Conservation (phyloP, 192 early-diverging fungal species). For the Chytriomyces confervae region DNA sequence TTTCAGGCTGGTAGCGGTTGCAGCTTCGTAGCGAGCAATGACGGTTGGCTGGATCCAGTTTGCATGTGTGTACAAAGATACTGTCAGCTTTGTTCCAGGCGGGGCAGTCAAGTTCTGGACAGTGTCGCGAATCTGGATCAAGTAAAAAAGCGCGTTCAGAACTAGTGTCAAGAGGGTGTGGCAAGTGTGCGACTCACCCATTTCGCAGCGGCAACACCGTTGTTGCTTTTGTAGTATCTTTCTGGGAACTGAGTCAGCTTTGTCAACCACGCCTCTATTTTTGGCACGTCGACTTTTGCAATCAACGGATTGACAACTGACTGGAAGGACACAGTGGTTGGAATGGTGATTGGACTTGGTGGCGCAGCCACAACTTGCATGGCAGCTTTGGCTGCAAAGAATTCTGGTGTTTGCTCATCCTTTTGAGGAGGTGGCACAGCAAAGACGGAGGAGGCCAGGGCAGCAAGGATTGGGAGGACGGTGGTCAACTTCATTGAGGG, state of each 20-base stretch:
- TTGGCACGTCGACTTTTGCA: background rate
- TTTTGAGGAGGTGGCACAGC: no score
- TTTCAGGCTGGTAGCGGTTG: background rate
- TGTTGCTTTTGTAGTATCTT: conserved; percentile 33
- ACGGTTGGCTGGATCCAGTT: conserved; percentile 35
- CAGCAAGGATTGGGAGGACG: no score
- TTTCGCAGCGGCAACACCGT: conserved; percentile 36
- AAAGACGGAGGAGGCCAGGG: no score
- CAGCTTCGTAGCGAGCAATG: conserved; percentile 35
- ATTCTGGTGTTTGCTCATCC: no score
- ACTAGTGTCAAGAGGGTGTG: no score
- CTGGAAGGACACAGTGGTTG: background rate
- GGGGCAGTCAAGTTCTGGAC: background rate
- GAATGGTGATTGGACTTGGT: no score
- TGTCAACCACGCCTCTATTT: conserved; percentile 15
- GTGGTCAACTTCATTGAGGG: no score
- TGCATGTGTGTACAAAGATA: conserved; percentile 22
- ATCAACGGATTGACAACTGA: conserved; percentile 28
- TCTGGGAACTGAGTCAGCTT: conserved; percentile 37
- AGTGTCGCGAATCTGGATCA: no score
- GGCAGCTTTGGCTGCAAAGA: no score
- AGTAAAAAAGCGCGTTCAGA: no score
- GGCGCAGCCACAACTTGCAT: no score
- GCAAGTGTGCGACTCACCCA: conserved; percentile 10
- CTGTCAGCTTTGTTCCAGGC: conserved; percentile 26